Conservation (phyloP, 176 grass and related monocot genomes). For the Bonia amplexicaulis region DNA sequence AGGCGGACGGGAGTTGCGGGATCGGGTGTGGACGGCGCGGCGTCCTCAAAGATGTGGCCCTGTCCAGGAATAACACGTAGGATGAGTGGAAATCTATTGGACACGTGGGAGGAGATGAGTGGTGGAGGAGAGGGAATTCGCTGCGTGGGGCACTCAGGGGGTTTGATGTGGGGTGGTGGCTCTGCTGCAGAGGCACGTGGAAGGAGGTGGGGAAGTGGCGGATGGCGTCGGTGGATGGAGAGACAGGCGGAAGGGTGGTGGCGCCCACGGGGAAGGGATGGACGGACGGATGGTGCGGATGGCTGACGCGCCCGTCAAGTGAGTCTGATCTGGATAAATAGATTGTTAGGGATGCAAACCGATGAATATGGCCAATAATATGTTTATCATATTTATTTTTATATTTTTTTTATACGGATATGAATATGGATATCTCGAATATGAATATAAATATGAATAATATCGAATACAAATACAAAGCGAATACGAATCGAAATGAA, state of each 20-base stretch:
- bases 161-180: neutral
- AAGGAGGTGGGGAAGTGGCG: neutral
- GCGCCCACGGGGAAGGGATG: neutral
- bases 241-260: neutral
- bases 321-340: no score
- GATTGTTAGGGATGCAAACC: no score
- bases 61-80: neutral
- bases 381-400: no score
- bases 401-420: no score
- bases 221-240: conserved; percentile 12
- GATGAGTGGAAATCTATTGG: neutral
- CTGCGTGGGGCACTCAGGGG: neutral
- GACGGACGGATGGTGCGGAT: neutral
- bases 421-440: no score
- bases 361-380: no score
- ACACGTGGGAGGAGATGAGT: neutral
- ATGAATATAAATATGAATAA: no score
- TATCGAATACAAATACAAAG: no score
- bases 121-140: neutral
- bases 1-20: neutral
- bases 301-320: no score
- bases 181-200: conserved; percentile 6
- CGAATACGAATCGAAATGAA: no score
- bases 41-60: fast-evolving
- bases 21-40: neutral